Evolutionary conservation across 371 early-diverging fungal genomes (phyloP).

Genomic region (Rhizopus delemar): DNA sequence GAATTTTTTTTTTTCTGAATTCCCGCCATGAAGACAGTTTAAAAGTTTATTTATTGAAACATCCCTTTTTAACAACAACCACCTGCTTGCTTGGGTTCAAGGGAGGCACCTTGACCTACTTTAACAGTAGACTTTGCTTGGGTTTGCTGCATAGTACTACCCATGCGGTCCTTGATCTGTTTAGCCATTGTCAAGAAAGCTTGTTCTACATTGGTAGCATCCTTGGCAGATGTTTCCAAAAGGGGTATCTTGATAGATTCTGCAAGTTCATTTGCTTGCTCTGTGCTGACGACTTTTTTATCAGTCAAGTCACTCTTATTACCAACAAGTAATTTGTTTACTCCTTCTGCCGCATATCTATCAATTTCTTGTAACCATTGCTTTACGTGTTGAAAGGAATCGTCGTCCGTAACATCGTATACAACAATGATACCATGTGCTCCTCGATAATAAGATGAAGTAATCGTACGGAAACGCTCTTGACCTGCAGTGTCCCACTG

Average conservation of each 20-base stretch:
- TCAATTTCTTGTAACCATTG: slow-evolving; percentile 97
- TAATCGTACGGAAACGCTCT: slow-evolving; percentile 99
- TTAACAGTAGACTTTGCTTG: slow-evolving; percentile 49
- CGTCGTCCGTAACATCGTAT: slow-evolving; percentile 97
- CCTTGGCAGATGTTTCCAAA: slow-evolving; percentile 92
- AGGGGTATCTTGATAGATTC: slow-evolving; percentile 81
- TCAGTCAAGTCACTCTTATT: slow-evolving; percentile 95
- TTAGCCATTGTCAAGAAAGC: slow-evolving; percentile 93
- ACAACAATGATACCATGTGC: slow-evolving; percentile 99
- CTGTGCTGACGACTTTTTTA: slow-evolving; percentile 71
- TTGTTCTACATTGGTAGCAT: slow-evolving; percentile 91
- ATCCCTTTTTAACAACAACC: slow-evolving; percentile 47
- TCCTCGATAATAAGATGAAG: slow-evolving; percentile 98
- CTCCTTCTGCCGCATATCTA: slow-evolving; percentile 89
- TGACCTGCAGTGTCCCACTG: slow-evolving; percentile 99
- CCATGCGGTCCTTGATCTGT: slow-evolving; percentile 73
- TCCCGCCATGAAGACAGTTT: no score
- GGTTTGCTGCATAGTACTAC: slow-evolving; percentile 40
- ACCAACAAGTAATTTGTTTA: slow-evolving; percentile 93
- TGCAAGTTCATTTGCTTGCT: slow-evolving; percentile 74
- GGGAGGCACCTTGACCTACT: slow-evolving; percentile 46
- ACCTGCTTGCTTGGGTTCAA: slow-evolving; percentile 46
- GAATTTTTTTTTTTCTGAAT: background rate
- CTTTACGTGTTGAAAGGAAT: slow-evolving; percentile 92
- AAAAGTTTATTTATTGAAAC: no score